phyloP scores from a whole-genome alignment of 2,329 filamentous ascomycete species.

The Fusarium fracticaudum region DNA sequence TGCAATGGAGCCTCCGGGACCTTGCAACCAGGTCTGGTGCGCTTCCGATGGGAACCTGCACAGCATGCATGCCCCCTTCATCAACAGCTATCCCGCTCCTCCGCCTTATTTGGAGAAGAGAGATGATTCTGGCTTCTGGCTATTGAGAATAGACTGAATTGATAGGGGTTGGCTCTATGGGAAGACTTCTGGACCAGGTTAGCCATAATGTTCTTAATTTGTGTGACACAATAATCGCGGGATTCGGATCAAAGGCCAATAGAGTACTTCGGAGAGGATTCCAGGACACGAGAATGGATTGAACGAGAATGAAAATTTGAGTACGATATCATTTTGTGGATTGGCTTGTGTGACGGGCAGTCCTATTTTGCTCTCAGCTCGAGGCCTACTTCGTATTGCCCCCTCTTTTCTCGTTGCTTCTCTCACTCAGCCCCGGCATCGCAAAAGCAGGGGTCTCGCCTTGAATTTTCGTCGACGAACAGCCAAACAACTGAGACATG shows the following conservation, averaged over 20 bases:
- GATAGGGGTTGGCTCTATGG: background rate
- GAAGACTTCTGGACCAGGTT: background rate
- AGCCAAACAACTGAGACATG: background rate
- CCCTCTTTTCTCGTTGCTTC: background rate
- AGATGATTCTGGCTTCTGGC: background rate
- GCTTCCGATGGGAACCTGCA: background rate
- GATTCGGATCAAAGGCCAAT: accelerated
- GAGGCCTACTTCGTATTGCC: background rate
- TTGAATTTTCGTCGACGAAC: background rate
- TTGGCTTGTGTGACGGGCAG: background rate
- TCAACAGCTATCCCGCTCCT: background rate
- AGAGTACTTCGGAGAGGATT: background rate
- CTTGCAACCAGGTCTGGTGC: background rate
- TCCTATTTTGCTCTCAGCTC: background rate
- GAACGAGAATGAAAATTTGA: background rate
- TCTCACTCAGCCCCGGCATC: background rate
- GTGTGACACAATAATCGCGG: background rate
- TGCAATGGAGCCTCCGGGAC: no score
- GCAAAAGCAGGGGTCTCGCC: background rate
- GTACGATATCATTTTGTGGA: background rate
- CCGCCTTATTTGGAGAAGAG: background rate
- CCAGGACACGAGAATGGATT: background rate
- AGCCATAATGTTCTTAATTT: background rate
- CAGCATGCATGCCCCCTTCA: background rate
- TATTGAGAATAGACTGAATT: background rate